Base-by-base conservation (phyloP, 2,329 filamentous ascomycete genomes). In the Beauveria caledonica region DNA sequence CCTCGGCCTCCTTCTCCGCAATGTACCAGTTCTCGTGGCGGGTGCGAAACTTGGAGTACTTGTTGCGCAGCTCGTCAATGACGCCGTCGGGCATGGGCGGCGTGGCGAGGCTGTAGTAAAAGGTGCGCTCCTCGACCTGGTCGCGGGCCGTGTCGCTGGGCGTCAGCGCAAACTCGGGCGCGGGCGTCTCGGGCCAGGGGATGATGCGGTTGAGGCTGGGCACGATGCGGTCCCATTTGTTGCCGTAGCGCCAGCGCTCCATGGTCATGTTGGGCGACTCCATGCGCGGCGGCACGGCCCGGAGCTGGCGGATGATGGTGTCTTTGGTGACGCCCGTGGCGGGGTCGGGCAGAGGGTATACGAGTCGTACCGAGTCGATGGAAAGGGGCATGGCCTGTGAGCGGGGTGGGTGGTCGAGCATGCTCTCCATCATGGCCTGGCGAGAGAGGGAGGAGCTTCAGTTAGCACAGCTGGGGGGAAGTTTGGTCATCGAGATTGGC, bases 31-130 rank as follows among this genome's bases (percentile, higher is more conserved):
- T 77, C 64, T 92, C 88, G 76, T 96, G 90, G 52, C 90, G 81
- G 58, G 86, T 91, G 69, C 92, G 82, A 84, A 92, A 94, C 68
- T 82, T 85, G 66, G 87, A 89, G 80, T 87, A 96, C 71, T 86
- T 88, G 78, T 89, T 88, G 70, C 92, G 83, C 70, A 97, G 79
- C 78, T 97, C 93, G 72, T 96, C 86, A 65, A 96, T 81, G 42
- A 97, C 82, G n/a, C 74, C 76, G 33, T 79, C 75, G 5, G 93
- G 92, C 81, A 96, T 90, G 15, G 93, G 93, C 27, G 89, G 82
- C 17, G 82, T 78, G 29, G 92, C 78, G 25, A 97, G 79, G 40
- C 85, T 89, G n/a, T 92, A 92, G 59, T 87, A 79, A 71, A 89
- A 96, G 1, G 89, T 90, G 68, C 78, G 80, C 64, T 85, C 80